Base-by-base conservation (phyloP, 768 basidiomycete species). In the Amanita subjunquillea region DNA sequence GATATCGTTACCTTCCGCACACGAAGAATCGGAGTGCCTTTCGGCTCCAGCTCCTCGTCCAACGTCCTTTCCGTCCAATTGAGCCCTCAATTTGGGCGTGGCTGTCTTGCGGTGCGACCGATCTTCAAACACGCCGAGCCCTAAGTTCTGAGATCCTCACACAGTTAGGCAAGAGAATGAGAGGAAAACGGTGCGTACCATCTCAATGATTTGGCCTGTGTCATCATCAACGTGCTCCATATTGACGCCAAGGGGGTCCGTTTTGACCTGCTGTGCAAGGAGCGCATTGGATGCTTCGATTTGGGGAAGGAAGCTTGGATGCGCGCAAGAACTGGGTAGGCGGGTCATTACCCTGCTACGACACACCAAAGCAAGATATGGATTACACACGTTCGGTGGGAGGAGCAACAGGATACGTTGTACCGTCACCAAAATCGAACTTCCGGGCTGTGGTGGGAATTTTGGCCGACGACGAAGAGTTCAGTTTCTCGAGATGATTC, bases 251-350 rank as follows among this genome's bases (percentile, higher is more conserved):
- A 63, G 60, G 1, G 81, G 83, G 54, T 82, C 73, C 38, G 65
- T 62, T 37, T 72, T 64, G 8, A 67, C 68, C n/a, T 70, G 70
- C 53, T 72, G 68, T 3, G 71, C 59, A 15, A 87, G 72, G 1
- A 73, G 63, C 2, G 71, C 72, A 57, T 86, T 87, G 2, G 85
- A 82, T 10, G 80, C 82, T 44, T 80, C 76, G 15, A 87, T 68
- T 57, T 78, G 69, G 2, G 85, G 84, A 4, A 88, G 74, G 60
- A 88, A 0, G 78, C 75, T 61, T 80, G 77, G 3, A 87, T 71
- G 15, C 85, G 78, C 8, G 78, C 71, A 5, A 89, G 68, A 17
- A 88, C 86, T 88, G 56, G 8, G 4, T 47, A 20, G 4, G 20
- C 13, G 40, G 17, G n/a, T 38, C 8, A 12, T 51, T 38, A 42